phyloP scores from a whole-genome alignment of 2,329 filamentous ascomycete genomes.

The Colletotrichum australisinense region DNA sequence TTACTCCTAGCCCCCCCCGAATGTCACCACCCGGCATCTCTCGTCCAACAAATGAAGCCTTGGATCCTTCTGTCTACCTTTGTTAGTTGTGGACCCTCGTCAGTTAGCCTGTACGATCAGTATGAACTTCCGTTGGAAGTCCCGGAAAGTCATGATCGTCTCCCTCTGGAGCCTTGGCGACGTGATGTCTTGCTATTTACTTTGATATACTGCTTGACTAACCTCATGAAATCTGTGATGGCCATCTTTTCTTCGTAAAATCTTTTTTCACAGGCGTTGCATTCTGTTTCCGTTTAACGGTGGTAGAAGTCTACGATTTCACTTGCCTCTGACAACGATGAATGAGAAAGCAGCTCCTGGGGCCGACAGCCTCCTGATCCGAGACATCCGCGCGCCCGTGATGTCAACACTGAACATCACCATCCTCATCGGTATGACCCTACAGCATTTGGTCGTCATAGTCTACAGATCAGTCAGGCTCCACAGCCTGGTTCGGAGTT shows the following conservation, averaged over 20 bases:
- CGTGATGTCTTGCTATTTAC: background rate
- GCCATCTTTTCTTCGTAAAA: background rate
- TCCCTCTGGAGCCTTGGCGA: conserved; percentile 5
- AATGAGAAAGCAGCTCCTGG: conserved; percentile 3
- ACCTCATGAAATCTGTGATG: too few relatives aligned
- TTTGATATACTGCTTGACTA: background rate
- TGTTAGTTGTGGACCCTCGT: background rate
- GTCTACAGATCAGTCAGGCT: conserved; percentile 15
- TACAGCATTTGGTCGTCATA: conserved; percentile 20
- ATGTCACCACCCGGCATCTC: background rate
- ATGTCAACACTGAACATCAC: background rate
- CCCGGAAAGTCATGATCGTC: conserved; percentile 9
- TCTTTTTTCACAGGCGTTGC: background rate
- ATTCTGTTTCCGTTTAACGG: too few relatives aligned
- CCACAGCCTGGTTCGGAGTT: background rate
- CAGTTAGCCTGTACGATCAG: too few relatives aligned
- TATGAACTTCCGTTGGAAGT: background rate
- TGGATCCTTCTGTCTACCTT: background rate
- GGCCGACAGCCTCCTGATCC: background rate
- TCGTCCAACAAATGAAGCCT: background rate
- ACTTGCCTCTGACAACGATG: background rate
- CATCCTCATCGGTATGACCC: background rate
- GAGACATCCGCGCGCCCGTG: background rate
- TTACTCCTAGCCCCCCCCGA: conserved; percentile 3
- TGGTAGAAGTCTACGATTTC: background rate